These are phyloP conservation scores for Phytomonas sp. DNA, from an alignment of 208 protist genomes.

Conservation along the genomic window DNA sequence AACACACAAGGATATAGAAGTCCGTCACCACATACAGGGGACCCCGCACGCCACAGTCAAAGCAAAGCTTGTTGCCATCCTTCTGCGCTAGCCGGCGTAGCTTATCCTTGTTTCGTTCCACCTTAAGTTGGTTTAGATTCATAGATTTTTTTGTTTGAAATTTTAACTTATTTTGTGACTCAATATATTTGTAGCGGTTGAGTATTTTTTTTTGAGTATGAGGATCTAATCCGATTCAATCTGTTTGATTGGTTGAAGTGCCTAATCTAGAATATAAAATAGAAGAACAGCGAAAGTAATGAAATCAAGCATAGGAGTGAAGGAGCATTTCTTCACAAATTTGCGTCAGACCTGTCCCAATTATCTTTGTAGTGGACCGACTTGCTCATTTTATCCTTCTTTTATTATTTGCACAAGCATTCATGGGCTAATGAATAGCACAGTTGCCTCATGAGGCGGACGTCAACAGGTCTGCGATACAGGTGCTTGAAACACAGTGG, in stretches of 20 bases:
- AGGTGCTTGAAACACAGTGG: constrained; percentile 13
- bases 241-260: background rate
- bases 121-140: constrained; percentile 49
- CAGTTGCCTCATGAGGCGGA: background rate
- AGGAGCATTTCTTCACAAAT: background rate
- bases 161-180: background rate
- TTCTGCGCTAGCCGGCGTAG: constrained; percentile 49
- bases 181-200: constrained; percentile 6
- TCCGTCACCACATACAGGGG: constrained; percentile 68
- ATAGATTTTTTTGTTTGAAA: constrained; percentile 16
- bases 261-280: background rate
- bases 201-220: constrained; percentile 3
- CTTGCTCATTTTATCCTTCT: background rate
- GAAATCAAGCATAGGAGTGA: constrained; percentile 2
- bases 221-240: background rate
- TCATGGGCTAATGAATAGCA: background rate
- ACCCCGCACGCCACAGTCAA: constrained; percentile 58
- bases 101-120: constrained; percentile 53
- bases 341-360: background rate
- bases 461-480: constrained; percentile 6
- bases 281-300: constrained; percentile 6
- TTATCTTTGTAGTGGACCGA: background rate
- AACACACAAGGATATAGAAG: constrained; percentile 76
- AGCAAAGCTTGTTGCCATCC: constrained; percentile 62
- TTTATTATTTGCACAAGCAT: background rate